Evolutionary conservation across 2,329 filamentous ascomycete genomes (phyloP).

Genomic region (Botryosphaeria dothidea): DNA sequence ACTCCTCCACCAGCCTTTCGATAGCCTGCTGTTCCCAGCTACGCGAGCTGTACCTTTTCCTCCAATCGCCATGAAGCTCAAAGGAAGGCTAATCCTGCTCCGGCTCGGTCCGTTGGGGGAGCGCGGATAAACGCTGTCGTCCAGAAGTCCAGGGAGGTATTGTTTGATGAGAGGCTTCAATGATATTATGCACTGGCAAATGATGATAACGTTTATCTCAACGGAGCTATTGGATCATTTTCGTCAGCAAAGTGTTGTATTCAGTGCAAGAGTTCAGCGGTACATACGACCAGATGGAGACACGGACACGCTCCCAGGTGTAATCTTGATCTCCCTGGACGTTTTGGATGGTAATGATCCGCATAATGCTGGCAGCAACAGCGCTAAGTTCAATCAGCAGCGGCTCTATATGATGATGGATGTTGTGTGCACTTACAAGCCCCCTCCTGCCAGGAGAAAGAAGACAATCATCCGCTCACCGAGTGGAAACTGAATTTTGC

Average conservation of each 20-base stretch:
- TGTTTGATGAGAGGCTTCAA: conserved; percentile 75
- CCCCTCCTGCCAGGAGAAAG: background rate
- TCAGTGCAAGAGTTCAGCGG: too few relatives aligned
- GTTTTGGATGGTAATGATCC: background rate
- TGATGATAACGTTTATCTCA: conserved; percentile 82
- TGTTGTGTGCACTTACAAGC: background rate
- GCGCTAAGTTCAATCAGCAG: background rate
- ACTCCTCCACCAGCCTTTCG: background rate
- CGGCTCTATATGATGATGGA: background rate
- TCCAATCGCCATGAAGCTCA: background rate
- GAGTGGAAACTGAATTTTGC: background rate
- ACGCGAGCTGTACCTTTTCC: background rate
- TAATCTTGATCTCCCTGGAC: background rate
- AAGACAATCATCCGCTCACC: background rate
- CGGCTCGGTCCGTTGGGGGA: background rate
- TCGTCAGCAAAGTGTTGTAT: background rate
- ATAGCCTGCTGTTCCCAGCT: background rate
- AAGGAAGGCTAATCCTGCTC: background rate
- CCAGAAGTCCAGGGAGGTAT: conserved; percentile 53
- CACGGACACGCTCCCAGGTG: background rate
- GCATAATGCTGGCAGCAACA: background rate
- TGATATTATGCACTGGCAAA: conserved; percentile 80
- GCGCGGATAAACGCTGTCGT: conserved; percentile 32
- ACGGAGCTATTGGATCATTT: conserved; percentile 47
- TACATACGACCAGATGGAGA: conserved; percentile 1